These are phyloP conservation scores for Naganishia friedmannii DNA, from an alignment of 768 basidiomycete species.

Conservation along the genomic window DNA sequence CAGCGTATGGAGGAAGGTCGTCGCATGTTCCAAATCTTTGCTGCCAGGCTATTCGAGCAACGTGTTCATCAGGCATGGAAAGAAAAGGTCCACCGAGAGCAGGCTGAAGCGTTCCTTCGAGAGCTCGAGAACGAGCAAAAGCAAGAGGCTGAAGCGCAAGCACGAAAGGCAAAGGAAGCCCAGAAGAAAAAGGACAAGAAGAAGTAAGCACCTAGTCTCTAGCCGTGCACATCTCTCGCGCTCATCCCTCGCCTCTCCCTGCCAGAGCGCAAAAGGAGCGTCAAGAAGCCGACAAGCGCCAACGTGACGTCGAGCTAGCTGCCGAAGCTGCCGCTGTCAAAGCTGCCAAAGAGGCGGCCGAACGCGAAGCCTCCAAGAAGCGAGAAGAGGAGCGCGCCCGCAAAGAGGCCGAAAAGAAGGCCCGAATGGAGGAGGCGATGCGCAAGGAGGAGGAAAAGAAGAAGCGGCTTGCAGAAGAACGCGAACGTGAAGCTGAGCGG, in stretches of 20 bases:
- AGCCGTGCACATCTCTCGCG: constrained; percentile 9
- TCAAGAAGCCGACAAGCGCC: constrained; percentile 86
- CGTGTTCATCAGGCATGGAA: constrained; percentile 93
- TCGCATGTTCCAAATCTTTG: constrained; percentile 99
- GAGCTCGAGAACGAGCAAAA: constrained; percentile 91
- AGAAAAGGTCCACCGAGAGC: constrained; percentile 92
- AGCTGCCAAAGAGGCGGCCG: constrained; percentile 70
- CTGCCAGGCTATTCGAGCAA: constrained; percentile 99
- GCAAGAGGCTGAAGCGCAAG: constrained; percentile 79
- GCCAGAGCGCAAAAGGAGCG: constrained; percentile 83
- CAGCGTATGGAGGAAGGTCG: constrained; percentile 99
- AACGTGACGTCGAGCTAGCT: constrained; percentile 76
- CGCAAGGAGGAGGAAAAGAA: constrained; percentile 77
- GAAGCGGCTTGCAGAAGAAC: constrained; percentile 56
- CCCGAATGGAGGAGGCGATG: constrained; percentile 56
- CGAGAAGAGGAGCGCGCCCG: constrained; percentile 81
- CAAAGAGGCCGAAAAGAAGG: constrained; percentile 63
- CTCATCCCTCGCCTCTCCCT: constrained; percentile 18
- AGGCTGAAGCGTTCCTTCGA: constrained; percentile 84
- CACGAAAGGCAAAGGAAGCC: constrained; percentile 85
- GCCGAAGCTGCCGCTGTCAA: constrained; percentile 77
- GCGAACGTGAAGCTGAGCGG: constrained; percentile 68
- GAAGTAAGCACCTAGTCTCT: constrained; percentile 59
- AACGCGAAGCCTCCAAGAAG: constrained; percentile 75
- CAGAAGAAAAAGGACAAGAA: constrained; percentile 99